These are phyloP conservation scores for Macaranga tanarius DNA, from an alignment of 441 rosid species.

Conservation along the genomic window DNA sequence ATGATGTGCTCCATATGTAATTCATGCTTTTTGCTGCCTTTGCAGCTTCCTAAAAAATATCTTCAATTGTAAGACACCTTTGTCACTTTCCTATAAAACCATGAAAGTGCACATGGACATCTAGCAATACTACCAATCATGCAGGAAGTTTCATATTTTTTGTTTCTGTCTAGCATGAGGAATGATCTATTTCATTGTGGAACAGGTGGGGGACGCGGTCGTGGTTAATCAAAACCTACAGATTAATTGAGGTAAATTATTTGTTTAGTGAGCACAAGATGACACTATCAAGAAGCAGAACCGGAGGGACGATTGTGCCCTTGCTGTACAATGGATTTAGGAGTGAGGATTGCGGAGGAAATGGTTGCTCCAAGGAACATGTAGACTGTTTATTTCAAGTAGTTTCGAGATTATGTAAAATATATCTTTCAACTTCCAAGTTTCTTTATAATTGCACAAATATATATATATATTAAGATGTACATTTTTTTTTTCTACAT, in stretches of 20 bases:
- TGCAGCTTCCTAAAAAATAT: conserved; percentile 17
- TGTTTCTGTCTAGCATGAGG: conserved; percentile 6
- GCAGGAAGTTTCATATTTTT: conserved; percentile 18
- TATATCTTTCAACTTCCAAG: too few relatives aligned
- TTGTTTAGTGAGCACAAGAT: neutral
- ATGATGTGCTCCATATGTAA: neutral
- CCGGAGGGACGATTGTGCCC: neutral
- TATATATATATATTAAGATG: too few relatives aligned
- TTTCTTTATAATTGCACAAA: too few relatives aligned
- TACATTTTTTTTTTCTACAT: too few relatives aligned
- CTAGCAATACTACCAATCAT: neutral
- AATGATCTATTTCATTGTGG: neutral
- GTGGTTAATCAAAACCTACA: neutral
- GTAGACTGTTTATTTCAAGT: too few relatives aligned
- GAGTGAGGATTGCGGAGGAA: neutral
- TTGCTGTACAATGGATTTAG: neutral
- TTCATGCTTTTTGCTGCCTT: neutral
- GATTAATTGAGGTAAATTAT: neutral
- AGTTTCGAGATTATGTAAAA: too few relatives aligned
- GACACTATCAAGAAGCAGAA: neutral
- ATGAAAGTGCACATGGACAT: neutral
- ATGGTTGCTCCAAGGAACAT: neutral
- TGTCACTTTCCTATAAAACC: neutral
- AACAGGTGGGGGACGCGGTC: conserved; percentile 10
- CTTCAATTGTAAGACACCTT: neutral